These are phyloP conservation scores for Diaporthe sp. DNA, from an alignment of 2,329 filamentous ascomycete genomes.

Conservation along the genomic window DNA sequence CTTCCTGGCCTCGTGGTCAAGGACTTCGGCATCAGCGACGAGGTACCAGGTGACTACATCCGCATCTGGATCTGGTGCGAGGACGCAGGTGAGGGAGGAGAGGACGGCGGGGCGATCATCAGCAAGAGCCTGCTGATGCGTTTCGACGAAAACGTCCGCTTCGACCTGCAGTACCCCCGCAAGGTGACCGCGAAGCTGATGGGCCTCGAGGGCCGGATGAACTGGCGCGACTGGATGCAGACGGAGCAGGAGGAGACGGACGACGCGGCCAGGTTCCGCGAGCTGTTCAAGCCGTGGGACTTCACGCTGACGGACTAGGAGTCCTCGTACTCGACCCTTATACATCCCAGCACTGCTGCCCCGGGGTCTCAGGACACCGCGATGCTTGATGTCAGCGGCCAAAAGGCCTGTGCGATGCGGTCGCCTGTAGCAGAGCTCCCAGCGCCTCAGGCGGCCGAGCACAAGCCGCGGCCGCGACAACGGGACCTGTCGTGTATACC, in stretches of 20 bases:
- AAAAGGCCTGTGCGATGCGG: neutral
- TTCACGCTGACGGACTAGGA: constrained; percentile 68
- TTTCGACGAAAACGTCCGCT: constrained; percentile 78
- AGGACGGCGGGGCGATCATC: constrained; percentile 58
- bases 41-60: constrained; percentile 77
- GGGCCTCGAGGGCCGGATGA: constrained; percentile 79
- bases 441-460: neutral
- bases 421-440: neutral
- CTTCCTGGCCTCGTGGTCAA: constrained; percentile 65
- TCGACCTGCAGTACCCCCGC: constrained; percentile 92
- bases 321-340: constrained; percentile 11
- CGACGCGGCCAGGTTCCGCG: constrained; percentile 84
- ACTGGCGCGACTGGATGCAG: constrained; percentile 90
- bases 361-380: neutral
- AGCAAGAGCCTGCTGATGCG: constrained; percentile 82
- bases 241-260: constrained; percentile 80
- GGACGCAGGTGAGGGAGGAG: constrained; percentile 63
- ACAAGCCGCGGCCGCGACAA: neutral
- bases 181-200: constrained; percentile 91
- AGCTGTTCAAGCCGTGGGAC: constrained; percentile 87
- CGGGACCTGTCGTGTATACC: neutral
- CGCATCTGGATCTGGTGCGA: constrained; percentile 84
- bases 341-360: neutral
- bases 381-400: constrained; percentile 16
- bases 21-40: constrained; percentile 64